Conservation (phyloP, 768 basidiomycete genomes). For the Rhizopogon sp. region DNA sequence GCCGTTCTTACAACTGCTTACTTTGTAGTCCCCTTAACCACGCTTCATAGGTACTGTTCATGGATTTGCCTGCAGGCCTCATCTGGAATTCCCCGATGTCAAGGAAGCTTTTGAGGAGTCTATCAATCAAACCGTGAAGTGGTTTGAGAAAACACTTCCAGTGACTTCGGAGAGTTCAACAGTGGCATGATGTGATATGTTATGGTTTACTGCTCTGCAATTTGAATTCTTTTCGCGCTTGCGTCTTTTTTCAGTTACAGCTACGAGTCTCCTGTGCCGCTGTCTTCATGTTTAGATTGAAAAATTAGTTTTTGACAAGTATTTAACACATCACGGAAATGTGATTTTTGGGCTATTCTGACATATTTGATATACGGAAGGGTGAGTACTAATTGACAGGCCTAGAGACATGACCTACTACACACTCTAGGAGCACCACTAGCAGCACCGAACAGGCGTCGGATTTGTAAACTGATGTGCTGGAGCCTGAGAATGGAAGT, state of each 20-base stretch:
- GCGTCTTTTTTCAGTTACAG: background rate
- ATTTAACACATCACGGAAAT: too few relatives aligned
- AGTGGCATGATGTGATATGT: background rate
- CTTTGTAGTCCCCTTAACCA: conserved; percentile 1
- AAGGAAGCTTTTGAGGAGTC: conserved; percentile 40
- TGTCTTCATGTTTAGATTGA: too few relatives aligned
- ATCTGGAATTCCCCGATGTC: conserved; percentile 36
- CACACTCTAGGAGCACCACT: too few relatives aligned
- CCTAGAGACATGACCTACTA: too few relatives aligned
- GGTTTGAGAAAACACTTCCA: conserved; percentile 36
- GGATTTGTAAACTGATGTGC: conserved; percentile 41
- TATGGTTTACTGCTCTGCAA: background rate
- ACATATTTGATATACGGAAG: too few relatives aligned
- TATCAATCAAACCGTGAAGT: conserved; percentile 35
- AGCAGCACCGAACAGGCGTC: too few relatives aligned
- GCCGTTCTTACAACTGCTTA: background rate
- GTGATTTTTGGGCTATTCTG: too few relatives aligned
- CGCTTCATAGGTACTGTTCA: conserved; percentile 37
- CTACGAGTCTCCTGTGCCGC: background rate
- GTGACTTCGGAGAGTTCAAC: background rate
- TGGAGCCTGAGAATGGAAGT: conserved; percentile 63
- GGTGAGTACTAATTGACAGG: too few relatives aligned
- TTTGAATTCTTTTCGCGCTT: background rate
- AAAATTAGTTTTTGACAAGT: too few relatives aligned
- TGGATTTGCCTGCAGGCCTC: conserved; percentile 45